Conservation (phyloP, 306 rosid species). For the Lotus japonicus region DNA sequence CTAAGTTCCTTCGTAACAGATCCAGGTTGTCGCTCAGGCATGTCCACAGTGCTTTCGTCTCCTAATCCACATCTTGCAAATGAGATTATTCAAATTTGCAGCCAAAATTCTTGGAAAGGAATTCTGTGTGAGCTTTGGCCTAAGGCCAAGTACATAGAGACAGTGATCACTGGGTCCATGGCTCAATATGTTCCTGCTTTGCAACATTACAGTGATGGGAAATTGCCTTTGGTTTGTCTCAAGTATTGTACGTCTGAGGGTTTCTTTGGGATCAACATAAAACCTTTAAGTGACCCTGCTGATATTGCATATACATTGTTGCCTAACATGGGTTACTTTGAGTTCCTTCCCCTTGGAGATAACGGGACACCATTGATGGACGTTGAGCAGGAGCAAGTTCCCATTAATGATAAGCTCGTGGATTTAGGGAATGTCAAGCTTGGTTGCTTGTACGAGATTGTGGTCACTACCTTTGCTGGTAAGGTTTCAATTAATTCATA, state of each 20-base stretch:
- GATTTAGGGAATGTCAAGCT: slow-evolving; percentile 46
- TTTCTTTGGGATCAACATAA: slow-evolving; percentile 71
- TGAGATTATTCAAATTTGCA: slow-evolving; percentile 45
- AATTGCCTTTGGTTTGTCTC: slow-evolving; percentile 58
- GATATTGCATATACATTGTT: slow-evolving; percentile 61
- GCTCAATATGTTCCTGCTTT: slow-evolving; percentile 72
- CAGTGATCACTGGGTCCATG: slow-evolving; percentile 13
- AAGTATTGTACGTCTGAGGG: slow-evolving; percentile 81
- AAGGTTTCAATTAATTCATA: no score
- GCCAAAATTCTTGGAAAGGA: slow-evolving; percentile 56
- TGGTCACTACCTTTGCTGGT: slow-evolving; percentile 74
- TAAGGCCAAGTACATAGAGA: no score
- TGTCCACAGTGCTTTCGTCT: slow-evolving; percentile 37
- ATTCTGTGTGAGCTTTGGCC: slow-evolving; percentile 27
- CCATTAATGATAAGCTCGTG: slow-evolving; percentile 41
- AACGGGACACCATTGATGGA: slow-evolving; percentile 52
- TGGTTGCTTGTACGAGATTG: slow-evolving; percentile 58
- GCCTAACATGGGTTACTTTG: no score
- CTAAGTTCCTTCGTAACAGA: slow-evolving; percentile 45
- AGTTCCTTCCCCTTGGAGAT: slow-evolving; percentile 62
- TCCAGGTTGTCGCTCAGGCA: slow-evolving; percentile 42
- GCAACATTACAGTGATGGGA: slow-evolving; percentile 54
- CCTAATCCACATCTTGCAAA: slow-evolving; percentile 49
- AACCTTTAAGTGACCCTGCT: slow-evolving; percentile 53
- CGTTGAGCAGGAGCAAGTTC: slow-evolving; percentile 30